These are phyloP conservation scores for Talaromyces sp. DNA, from an alignment of 2,329 filamentous ascomycete genomes.

Conservation along the genomic window DNA sequence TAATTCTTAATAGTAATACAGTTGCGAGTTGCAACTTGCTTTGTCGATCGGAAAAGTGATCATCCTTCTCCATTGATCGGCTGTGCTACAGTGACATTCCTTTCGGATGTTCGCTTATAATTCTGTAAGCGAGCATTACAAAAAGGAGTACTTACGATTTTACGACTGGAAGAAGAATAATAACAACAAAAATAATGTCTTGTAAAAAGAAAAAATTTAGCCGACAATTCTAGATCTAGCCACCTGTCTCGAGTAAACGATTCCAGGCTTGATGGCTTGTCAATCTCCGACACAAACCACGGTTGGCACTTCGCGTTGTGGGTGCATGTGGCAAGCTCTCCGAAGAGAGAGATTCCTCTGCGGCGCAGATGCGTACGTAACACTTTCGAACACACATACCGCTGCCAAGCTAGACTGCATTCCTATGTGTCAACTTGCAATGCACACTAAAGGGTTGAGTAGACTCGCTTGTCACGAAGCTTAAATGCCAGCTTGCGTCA, in stretches of 20 bases:
- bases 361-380: not conserved
- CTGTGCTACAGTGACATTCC: constrained; percentile 5
- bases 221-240: no score
- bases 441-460: no score
- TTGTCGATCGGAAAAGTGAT: constrained; percentile 1
- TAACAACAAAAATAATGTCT: not conserved
- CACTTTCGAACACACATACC: not conserved
- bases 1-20: no score
- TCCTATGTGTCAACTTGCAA: not conserved
- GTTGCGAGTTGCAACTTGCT: not conserved
- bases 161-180: not conserved
- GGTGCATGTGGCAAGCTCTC: not conserved
- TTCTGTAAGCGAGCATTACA: not conserved
- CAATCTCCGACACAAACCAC: not conserved
- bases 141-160: no score
- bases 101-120: not conserved
- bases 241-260: no score
- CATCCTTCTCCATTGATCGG: not conserved
- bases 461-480: not conserved
- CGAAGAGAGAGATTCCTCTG: not conserved
- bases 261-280: no score
- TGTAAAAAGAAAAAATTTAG: not conserved
- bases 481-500: not conserved
- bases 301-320: not conserved
- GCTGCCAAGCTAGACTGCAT: not conserved